phyloP scores from a whole-genome alignment of 352 stramenopile species.

The Pythium guiyangense region DNA sequence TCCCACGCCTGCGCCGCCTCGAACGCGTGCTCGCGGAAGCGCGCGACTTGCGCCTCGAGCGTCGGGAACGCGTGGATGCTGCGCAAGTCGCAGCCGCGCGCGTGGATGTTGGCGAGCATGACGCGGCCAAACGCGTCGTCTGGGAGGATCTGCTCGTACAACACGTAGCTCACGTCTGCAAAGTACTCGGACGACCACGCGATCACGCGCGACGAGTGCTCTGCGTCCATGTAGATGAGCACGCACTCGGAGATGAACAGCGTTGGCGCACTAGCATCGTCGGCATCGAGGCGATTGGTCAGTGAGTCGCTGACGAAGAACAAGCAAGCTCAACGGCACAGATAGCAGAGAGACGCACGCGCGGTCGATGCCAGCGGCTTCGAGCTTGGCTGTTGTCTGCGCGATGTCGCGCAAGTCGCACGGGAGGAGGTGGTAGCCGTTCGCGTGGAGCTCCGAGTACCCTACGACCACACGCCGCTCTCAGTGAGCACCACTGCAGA shows the following conservation, averaged over 20 bases:
- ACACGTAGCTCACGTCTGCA: constrained; percentile 64
- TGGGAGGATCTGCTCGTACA: constrained; percentile 91
- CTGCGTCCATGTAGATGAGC: constrained; percentile 90
- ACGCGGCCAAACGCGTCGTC: constrained; percentile 87
- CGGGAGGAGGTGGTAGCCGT: constrained; percentile 74
- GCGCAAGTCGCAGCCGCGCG: constrained; percentile 84
- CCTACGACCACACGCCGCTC: constrained; percentile 11
- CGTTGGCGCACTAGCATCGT: constrained; percentile 27
- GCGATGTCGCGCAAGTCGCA: constrained; percentile 71
- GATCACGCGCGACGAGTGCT: constrained; percentile 70
- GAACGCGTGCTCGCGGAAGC: constrained; percentile 72
- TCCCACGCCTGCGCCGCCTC: constrained; percentile 75
- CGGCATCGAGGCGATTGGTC: not conserved
- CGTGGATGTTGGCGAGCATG: constrained; percentile 91
- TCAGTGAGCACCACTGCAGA: not conserved
- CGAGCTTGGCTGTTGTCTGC: constrained; percentile 46
- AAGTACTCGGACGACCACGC: constrained; percentile 67
- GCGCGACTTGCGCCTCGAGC: constrained; percentile 60
- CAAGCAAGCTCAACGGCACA: too few species aligned
- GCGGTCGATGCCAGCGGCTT: constrained; percentile 45
- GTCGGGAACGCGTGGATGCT: constrained; percentile 82
- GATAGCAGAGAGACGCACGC: too few species aligned
- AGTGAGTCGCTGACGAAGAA: not conserved
- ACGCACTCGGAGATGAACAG: constrained; percentile 90
- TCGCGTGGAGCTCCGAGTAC: constrained; percentile 58